Evolutionary conservation across 148 eudicot species (phyloP).

Genomic region (Camellia sinensis): DNA sequence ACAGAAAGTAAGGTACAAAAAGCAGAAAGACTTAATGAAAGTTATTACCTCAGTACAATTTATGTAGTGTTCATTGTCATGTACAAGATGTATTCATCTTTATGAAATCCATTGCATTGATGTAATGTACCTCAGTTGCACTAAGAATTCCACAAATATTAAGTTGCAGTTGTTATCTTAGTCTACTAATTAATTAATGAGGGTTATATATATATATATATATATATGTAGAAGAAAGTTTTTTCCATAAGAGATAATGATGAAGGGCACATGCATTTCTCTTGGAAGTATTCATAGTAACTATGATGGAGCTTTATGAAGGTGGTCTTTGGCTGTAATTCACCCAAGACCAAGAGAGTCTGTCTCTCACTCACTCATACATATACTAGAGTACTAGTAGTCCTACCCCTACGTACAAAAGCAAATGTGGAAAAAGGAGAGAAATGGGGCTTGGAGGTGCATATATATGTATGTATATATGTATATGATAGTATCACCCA

Average conservation of each 20-base stretch:
- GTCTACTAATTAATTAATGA: background rate
- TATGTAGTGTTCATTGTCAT: background rate
- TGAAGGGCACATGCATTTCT: slow-evolving; percentile 21
- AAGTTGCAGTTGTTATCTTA: background rate
- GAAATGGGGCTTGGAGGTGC: background rate
- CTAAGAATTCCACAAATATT: background rate
- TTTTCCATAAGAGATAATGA: slow-evolving; percentile 9
- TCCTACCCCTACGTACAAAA: background rate
- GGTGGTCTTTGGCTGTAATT: slow-evolving; percentile 8
- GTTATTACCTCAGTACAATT: background rate
- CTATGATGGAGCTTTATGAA: slow-evolving; percentile 23
- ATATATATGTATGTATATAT: too few species aligned
- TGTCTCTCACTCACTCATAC: background rate
- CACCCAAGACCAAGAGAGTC: background rate
- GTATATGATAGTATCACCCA: background rate
- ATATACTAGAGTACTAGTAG: background rate
- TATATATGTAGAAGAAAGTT: slow-evolving; percentile 1
- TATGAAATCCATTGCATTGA: background rate
- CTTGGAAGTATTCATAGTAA: slow-evolving; percentile 13
- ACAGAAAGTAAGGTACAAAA: background rate
- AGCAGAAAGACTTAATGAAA: background rate
- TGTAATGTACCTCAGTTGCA: background rate
- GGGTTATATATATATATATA: too few species aligned
- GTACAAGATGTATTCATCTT: background rate
- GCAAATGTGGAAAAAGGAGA: background rate